Conservation (phyloP, 1,284 basidiomycete genomes). For the Irpex lacteus region DNA sequence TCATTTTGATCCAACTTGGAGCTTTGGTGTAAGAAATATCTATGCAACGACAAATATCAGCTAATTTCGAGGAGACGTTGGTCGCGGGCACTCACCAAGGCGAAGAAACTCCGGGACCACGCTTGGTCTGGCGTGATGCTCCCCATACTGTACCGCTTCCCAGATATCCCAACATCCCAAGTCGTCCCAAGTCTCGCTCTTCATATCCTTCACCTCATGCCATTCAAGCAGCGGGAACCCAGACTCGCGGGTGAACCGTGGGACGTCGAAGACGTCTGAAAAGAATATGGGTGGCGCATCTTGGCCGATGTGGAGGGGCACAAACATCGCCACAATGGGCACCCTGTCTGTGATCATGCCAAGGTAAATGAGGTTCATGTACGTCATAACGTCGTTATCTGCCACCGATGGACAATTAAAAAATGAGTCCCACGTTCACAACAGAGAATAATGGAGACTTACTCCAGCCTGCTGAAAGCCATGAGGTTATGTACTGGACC, state of each 20-base stretch:
- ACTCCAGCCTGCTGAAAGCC: constrained; percentile 74
- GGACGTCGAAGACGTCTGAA: constrained; percentile 42
- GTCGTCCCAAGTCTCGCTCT: constrained; percentile 41
- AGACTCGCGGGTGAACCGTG: constrained; percentile 33
- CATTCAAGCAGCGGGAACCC: constrained; percentile 39
- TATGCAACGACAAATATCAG: constrained; percentile 16
- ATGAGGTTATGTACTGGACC: constrained; percentile 63
- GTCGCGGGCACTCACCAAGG: constrained; percentile 39
- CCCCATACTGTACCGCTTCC: constrained; percentile 47
- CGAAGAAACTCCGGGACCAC: constrained; percentile 40
- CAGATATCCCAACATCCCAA: constrained; percentile 71
- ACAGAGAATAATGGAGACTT: constrained; percentile 18
- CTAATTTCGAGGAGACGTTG: neutral
- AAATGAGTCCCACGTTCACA: neutral
- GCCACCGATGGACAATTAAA: constrained; percentile 5
- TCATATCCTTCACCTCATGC: constrained; percentile 37
- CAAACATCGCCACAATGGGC: constrained; percentile 62
- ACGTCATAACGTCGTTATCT: constrained; percentile 73
- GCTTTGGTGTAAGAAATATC: constrained; percentile 49
- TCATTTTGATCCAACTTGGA: constrained; percentile 41
- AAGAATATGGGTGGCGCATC: constrained; percentile 35
- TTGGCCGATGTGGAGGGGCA: constrained; percentile 61
- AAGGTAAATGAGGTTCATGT: constrained; percentile 70
- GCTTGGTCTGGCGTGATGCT: constrained; percentile 45
- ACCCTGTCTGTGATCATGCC: constrained; percentile 61